Evolutionary conservation across 1,284 basidiomycete genomes (phyloP).

Genomic region (Fomes fomentarius): DNA sequence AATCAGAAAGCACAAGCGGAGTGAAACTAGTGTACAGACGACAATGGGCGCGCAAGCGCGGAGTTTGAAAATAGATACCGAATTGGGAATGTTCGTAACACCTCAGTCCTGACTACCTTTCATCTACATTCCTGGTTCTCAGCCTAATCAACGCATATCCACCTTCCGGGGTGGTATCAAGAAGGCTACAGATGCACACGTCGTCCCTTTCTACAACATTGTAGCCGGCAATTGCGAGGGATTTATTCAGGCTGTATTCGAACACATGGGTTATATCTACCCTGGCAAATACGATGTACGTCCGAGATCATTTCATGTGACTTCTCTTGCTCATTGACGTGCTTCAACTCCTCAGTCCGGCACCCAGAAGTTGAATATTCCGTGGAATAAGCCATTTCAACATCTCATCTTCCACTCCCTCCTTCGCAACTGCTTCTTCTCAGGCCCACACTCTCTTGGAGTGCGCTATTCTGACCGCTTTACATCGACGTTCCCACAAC

Average conservation of each 20-base stretch:
- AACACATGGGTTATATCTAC: neutral
- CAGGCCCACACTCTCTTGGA: neutral
- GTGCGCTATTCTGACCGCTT: neutral
- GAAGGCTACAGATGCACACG: neutral
- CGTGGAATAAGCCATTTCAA: neutral
- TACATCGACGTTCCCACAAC: neutral
- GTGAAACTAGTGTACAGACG: too few species aligned
- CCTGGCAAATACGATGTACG: neutral
- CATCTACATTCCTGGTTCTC: neutral
- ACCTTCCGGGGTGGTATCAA: neutral
- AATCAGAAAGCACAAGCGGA: too few species aligned
- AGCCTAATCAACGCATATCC: neutral
- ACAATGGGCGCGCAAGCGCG: too few species aligned
- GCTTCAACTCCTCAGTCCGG: neutral
- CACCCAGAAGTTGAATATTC: neutral
- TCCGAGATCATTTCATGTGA: neutral
- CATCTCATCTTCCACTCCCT: neutral
- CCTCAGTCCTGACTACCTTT: too few species aligned
- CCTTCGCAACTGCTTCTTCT: neutral
- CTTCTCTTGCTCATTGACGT: neutral
- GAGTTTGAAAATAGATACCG: too few species aligned
- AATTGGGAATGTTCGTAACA: too few species aligned
- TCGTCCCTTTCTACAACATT: neutral
- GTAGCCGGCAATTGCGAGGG: neutral
- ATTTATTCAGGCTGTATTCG: neutral